A percentile compares a stretch with the other conserved stretches of the same genome.
These are phyloP conservation scores for Calamus simplicifolius DNA, from an alignment of 176 grass and related monocot species.

Conservation along the genomic window DNA sequence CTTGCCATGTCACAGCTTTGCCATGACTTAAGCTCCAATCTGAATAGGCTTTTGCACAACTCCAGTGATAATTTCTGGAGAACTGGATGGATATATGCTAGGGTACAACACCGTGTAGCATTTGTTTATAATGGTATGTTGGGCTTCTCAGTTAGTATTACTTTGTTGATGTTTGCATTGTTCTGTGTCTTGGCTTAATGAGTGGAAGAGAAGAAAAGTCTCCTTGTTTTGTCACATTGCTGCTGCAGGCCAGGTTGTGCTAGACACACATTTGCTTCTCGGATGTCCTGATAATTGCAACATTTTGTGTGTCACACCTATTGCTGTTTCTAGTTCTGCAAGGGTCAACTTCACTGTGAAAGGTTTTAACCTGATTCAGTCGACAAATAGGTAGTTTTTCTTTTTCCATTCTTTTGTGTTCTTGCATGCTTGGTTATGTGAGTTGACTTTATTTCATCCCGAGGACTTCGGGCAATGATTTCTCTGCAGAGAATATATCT, in stretches of 20 bases:
- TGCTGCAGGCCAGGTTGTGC: conserved; percentile 47
- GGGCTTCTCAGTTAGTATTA: neutral
- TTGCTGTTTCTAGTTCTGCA: conserved; percentile 54
- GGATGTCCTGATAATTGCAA: conserved; percentile 36
- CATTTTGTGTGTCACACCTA: conserved; percentile 46
- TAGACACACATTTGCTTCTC: conserved; percentile 45
- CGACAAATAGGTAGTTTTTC: conserved; percentile 42
- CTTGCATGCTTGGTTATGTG: conserved; percentile 2
- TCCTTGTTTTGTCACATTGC: conserved; percentile 20
- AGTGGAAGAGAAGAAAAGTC: neutral
- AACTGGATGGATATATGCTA: conserved; percentile 78
- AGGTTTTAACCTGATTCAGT: conserved; percentile 66
- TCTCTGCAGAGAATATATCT: neutral
- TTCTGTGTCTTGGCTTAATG: no score
- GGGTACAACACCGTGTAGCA: conserved; percentile 54
- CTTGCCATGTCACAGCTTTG: conserved; percentile 45
- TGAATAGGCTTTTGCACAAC: conserved; percentile 63
- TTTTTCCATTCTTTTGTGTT: neutral
- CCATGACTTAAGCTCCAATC: conserved; percentile 55
- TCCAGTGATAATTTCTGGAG: conserved; percentile 70
- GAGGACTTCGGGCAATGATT: neutral
- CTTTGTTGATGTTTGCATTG: no score
- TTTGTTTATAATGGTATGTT: conserved; percentile 71
- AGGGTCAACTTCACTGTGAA: conserved; percentile 50
- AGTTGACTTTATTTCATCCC: neutral